A percentile compares a stretch with the other conserved stretches of the same genome.
These are phyloP conservation scores for Candida boidinii DNA, from an alignment of 805 yeast species.

Conservation along the genomic window DNA sequence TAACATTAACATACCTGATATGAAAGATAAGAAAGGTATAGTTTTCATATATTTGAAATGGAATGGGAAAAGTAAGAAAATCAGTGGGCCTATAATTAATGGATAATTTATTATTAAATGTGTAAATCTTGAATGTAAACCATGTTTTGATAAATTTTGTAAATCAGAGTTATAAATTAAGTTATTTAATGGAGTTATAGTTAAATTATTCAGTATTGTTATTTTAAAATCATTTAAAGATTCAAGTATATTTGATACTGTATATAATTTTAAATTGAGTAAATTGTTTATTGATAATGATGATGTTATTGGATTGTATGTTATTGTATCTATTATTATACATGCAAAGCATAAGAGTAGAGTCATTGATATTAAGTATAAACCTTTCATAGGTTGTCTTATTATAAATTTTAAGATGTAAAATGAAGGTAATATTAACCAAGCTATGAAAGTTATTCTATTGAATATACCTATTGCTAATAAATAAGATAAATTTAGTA, in stretches of 20 bases:
- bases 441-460: conserved; percentile 75
- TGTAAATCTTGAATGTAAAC: conserved; percentile 70
- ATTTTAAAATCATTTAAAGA: too few relatives aligned
- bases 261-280: too few relatives aligned
- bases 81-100: conserved; percentile 70
- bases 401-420: conserved; percentile 35
- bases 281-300: conserved; percentile 11
- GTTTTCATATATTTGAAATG: conserved; percentile 33
- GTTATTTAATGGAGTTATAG: conserved; percentile 73
- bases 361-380: too few relatives aligned
- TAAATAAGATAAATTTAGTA: conserved; percentile 34
- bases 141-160: conserved; percentile 65
- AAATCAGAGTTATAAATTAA: conserved; percentile 55
- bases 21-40: conserved; percentile 48
- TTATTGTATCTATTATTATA: conserved; percentile 25
- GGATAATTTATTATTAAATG: conserved; percentile 76
- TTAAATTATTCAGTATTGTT: too few relatives aligned
- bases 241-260: too few relatives aligned
- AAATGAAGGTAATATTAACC: conserved; percentile 55
- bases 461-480: conserved; percentile 70
- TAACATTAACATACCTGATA: conserved; percentile 53
- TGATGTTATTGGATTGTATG: conserved; percentile 26
- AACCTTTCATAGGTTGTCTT: conserved; percentile 22
- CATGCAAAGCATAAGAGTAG: too few relatives aligned
- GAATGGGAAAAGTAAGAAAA: conserved; percentile 35